phyloP scores from a whole-genome alignment of 23 red algal species.

The Gracilaria caudata region DNA sequence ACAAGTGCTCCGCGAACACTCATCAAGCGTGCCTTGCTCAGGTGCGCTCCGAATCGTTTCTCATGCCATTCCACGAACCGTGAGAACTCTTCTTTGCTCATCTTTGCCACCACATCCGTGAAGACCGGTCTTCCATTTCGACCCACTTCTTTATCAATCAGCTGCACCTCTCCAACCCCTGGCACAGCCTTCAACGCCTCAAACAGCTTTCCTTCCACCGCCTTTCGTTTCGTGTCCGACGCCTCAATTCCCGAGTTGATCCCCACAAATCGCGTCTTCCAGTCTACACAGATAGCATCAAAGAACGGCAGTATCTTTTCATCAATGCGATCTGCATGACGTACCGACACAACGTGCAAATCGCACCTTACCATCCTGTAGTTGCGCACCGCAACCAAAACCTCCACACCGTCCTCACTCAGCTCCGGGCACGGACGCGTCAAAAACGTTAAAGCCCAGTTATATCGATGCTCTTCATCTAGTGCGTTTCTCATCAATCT shows the following conservation, averaged over 20 bases:
- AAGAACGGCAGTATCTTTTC: slow-evolving; percentile 1
- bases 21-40: neutral
- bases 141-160: neutral
- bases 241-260: slow-evolving; percentile 14
- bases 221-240: neutral
- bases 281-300: slow-evolving; percentile 3
- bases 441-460: slow-evolving; percentile 6
- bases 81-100: slow-evolving; percentile 1
- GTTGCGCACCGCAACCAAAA: neutral
- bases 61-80: neutral
- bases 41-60: neutral
- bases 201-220: slow-evolving; percentile 4
- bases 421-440: slow-evolving; percentile 25
- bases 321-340: neutral
- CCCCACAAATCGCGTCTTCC: neutral
- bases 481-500: neutral
- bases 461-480: neutral
- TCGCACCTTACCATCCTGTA: neutral
- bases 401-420: neutral
- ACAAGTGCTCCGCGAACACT: neutral
- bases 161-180: neutral
- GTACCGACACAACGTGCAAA: slow-evolving; percentile 4
- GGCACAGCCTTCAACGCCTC: neutral
- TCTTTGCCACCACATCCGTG: neutral
- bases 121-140: neutral